These are phyloP conservation scores for Daldinia decipiens DNA, from an alignment of 495 filamentous ascomycete genomes.

Conservation along the genomic window DNA sequence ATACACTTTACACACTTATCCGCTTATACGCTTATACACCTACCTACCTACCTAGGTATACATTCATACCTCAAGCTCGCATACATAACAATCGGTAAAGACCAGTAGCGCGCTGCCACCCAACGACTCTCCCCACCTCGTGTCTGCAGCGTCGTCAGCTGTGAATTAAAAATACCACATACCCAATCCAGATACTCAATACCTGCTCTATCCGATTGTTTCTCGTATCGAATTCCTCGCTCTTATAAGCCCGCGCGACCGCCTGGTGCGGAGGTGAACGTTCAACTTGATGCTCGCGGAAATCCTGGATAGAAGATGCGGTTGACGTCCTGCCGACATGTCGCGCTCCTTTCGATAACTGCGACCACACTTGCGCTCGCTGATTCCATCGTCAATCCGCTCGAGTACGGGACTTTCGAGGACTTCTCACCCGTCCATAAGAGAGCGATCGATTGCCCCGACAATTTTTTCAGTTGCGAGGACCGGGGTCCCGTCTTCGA, in stretches of 20 bases:
- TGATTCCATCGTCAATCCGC: conserved; percentile 38
- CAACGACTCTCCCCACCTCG: conserved; percentile 37
- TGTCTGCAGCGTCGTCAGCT: conserved; percentile 38
- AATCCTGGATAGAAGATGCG: conserved; percentile 32
- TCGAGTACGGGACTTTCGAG: conserved; percentile 38
- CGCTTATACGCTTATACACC: not conserved
- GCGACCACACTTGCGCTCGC: conserved; percentile 31
- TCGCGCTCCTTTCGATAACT: conserved; percentile 36
- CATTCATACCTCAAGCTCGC: not conserved
- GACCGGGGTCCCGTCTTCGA: conserved; percentile 51
- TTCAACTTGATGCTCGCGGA: conserved; percentile 33
- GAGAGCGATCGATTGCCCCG: conserved; percentile 43
- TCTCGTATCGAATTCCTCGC: conserved; percentile 1
- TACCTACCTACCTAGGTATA: conserved; percentile 6
- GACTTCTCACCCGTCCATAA: conserved; percentile 37
- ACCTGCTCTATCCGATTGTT: conserved; percentile 15
- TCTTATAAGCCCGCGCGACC: conserved; percentile 19
- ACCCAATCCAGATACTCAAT: conserved; percentile 23
- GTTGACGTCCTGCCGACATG: conserved; percentile 26
- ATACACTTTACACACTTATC: not conserved
- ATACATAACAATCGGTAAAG: conserved; percentile 5
- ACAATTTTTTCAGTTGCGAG: conserved; percentile 58
- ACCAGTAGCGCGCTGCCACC: conserved; percentile 36
- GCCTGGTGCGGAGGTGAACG: conserved; percentile 30
- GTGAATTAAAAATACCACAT: conserved; percentile 36